Base-by-base conservation (phyloP, 164 flowering plant genomes). In the Aristolochia contorta region DNA sequence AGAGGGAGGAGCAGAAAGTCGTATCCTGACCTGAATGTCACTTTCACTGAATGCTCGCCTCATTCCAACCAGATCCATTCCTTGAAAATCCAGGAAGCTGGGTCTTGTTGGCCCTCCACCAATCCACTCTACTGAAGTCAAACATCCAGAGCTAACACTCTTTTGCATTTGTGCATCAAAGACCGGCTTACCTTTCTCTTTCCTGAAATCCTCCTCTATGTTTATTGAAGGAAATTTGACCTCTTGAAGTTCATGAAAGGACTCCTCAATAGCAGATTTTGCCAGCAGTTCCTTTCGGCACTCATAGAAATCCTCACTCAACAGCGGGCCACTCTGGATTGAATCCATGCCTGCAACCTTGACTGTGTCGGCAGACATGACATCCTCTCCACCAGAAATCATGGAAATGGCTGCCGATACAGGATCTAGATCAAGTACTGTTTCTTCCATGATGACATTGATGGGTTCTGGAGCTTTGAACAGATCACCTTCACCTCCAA, bases 11-110 rank as follows among this genome's bases (percentile, higher is more conserved):
- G n/a, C n/a, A n/a, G 21, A 12, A 52, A 3, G 13, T 8, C 25
- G 21, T 23, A 62, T 56, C 32, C 74, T 67, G 63, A 94, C 99
- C 99, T 87, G 80, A 69, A 94, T 87, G 72, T 94, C 99, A 71
- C 99, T 97, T 68, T 91, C 99, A 67, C 99, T 94, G 73, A 70
- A 89, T 37, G 97, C 86, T 70, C 97, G 78, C 69, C 99, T 74
- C 93, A 94, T 84, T 57, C 96, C 94, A 79, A 84, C 80, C 12
- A 88, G 78, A 71, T 88, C 87, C 71, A 86, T 33, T 22, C 75
- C 78, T 16, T 79, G 75, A 58, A 86, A 79, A 67, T 87, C 86
- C 59, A 79, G 72, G 62, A 88, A 90, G 62, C 60, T 77, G 1
- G 91, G 89, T 71, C 75, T 75, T 54, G 70, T 19, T 24, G 70